Base-by-base conservation (phyloP, 108 stramenopile species). In the Nannochloropsis granulata region DNA sequence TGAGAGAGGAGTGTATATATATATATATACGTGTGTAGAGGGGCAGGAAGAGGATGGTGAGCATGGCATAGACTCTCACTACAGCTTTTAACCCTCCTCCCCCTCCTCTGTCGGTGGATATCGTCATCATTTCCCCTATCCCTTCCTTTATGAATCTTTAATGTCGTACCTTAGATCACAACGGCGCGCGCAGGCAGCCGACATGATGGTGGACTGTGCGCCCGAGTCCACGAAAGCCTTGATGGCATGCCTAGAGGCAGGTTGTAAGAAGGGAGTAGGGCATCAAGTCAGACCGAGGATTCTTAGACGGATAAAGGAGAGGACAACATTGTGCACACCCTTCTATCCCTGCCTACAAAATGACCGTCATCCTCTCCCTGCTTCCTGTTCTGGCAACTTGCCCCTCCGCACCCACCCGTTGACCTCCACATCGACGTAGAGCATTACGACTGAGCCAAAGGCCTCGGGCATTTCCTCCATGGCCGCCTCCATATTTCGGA, bases 181-280 rank as follows among this genome's bases (percentile, higher is more conserved):
- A 44, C 92, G 82, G 43, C 91, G 91, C 43, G 97, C 97, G 85
- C 92, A 94, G 21, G 79, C 82, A 56, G 86, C 88, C 44, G 89
- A 90, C 96, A 97, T 95, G 87, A 97, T 94, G 21, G 96, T 95
- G 44, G 19, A 91, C 88, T 98, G 98, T 26, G 98, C 98, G 12
- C 98, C 98, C 56, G 90, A 90, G 89, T 98, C 98, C 19, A 97
- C 96, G 91, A 98, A 98, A 25, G 95, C 94, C 82, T 96, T 94
- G 12, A 97, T 78, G 8, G 90, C 86, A 78, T 93, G 91, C 13
- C 86, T 44, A 44, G 83, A 81, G 23, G 78, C 45, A 71, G 46
- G 19, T n/a, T 9, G 43, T 13, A 14, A 26, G 71, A 19, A 34
- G 23, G 12, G n/a, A n/a, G 12, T 42, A 43, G 43, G 16, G 82